Conservation (phyloP, 2,329 filamentous ascomycete genomes). For the Endoconidiophora polonica region DNA sequence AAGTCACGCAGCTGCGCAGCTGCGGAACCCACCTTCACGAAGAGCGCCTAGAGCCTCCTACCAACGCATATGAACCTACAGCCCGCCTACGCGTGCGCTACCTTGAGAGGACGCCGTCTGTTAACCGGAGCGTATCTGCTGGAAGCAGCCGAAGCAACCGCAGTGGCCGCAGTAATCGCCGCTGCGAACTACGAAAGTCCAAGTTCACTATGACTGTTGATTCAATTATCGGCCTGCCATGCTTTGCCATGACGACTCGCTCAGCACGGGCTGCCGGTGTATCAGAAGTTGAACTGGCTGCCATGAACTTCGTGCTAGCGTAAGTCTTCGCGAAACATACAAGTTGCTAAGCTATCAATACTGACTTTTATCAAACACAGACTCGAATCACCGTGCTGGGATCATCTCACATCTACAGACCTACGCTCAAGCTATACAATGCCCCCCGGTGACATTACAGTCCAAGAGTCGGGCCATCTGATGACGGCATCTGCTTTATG, state of each 20-base stretch:
- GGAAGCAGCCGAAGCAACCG: background rate
- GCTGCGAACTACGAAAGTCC: background rate
- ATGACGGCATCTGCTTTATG: slow-evolving; percentile 11
- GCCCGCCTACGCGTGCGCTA: slow-evolving; percentile 1
- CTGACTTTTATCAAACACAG: background rate
- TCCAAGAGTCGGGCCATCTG: slow-evolving; percentile 10
- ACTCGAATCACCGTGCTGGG: background rate
- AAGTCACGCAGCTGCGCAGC: slow-evolving; percentile 7
- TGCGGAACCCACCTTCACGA: background rate
- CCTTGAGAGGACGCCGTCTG: slow-evolving; percentile 5
- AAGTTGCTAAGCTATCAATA: background rate
- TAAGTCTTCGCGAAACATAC: background rate
- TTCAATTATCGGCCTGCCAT: slow-evolving; percentile 6
- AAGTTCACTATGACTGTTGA: slow-evolving; percentile 7
- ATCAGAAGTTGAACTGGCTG: slow-evolving; percentile 7
- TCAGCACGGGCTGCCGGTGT: slow-evolving; percentile 1
- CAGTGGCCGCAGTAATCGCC: background rate
- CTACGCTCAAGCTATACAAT: background rate
- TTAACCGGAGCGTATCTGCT: background rate
- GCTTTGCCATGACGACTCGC: slow-evolving; percentile 6
- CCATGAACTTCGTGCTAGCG: slow-evolving; percentile 12
- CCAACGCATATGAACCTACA: background rate
- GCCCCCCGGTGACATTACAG: background rate
- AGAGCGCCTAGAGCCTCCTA: background rate
- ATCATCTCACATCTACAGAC: slow-evolving; percentile 6